Conservation (phyloP, 2,329 filamentous ascomycete genomes). For the Sporothrix variecibatus region DNA sequence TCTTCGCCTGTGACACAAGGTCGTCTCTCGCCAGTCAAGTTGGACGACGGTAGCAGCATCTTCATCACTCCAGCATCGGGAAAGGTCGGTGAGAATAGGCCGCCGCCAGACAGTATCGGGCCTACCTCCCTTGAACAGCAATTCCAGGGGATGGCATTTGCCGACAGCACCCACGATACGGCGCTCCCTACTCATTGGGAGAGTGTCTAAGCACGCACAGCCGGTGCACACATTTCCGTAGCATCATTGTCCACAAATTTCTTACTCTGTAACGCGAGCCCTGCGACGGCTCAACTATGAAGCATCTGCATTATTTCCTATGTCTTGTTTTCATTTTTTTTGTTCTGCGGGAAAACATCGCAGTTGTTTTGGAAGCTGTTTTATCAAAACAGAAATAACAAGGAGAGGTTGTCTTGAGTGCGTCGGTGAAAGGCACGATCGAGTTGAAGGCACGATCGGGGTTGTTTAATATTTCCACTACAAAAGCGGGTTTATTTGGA, state of each 20-base stretch:
- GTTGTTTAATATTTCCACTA: not conserved
- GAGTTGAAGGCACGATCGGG: no score
- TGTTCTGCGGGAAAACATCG: not conserved
- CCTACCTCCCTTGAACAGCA: slow-evolving; percentile 38
- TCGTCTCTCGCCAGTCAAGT: slow-evolving; percentile 27
- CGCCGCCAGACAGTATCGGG: slow-evolving; percentile 36
- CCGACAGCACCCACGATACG: slow-evolving; percentile 27
- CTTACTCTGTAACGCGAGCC: not conserved
- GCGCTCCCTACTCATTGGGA: slow-evolving; percentile 28
- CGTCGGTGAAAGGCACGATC: not conserved
- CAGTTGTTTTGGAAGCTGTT: not conserved
- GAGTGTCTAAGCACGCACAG: not conserved
- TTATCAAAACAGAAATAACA: not conserved
- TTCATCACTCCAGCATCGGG: slow-evolving; percentile 34
- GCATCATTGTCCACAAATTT: slow-evolving; percentile 21
- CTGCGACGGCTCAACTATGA: not conserved
- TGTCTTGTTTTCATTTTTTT: slow-evolving; percentile 8
- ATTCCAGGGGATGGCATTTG: slow-evolving; percentile 28
- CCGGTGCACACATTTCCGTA: not conserved
- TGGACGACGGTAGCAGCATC: slow-evolving; percentile 28
- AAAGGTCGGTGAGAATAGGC: slow-evolving; percentile 50
- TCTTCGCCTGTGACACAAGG: slow-evolving; percentile 30
- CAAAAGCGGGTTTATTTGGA: not conserved
- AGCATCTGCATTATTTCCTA: slow-evolving; percentile 11
- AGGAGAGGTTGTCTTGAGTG: no score